These are phyloP conservation scores for Cadophora sp. DNA, from an alignment of 2,329 filamentous ascomycete genomes.

Conservation along the genomic window DNA sequence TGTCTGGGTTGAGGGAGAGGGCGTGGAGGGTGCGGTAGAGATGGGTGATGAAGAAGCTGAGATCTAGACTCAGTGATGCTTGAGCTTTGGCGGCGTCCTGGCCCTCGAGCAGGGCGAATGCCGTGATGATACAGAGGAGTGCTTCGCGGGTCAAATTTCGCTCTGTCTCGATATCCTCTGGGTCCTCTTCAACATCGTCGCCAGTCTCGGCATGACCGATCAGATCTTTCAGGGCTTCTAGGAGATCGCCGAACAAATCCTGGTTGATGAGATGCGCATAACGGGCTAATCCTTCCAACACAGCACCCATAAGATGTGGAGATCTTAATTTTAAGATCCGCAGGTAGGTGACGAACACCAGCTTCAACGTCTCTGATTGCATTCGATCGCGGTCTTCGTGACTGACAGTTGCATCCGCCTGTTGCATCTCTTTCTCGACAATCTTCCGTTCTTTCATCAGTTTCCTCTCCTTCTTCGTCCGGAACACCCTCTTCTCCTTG, in stretches of 20 bases:
- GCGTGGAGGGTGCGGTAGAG: constrained; percentile 86
- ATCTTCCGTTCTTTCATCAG: constrained; percentile 82
- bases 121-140: constrained; percentile 93
- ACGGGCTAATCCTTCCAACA: constrained; percentile 90
- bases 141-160: constrained; percentile 86
- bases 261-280: constrained; percentile 98
- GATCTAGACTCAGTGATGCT: constrained; percentile 81
- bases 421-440: constrained; percentile 90
- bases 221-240: constrained; percentile 93
- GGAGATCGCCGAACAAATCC: constrained; percentile 95
- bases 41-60: constrained; percentile 94
- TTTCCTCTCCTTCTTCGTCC: constrained; percentile 89
- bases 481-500: constrained; percentile 82
- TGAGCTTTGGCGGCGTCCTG: constrained; percentile 91
- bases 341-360: constrained; percentile 96
- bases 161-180: constrained; percentile 58
- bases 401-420: constrained; percentile 88
- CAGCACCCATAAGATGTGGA: constrained; percentile 92
- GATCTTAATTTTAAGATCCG: constrained; percentile 85
- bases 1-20: constrained; percentile 80
- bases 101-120: constrained; percentile 93
- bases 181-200: constrained; percentile 51
- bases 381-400: constrained; percentile 93
- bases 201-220: constrained; percentile 75
- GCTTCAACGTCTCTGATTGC: constrained; percentile 93